phyloP scores from a whole-genome alignment of 371 early-diverging fungal genomes.

The Mortierella sp. region DNA sequence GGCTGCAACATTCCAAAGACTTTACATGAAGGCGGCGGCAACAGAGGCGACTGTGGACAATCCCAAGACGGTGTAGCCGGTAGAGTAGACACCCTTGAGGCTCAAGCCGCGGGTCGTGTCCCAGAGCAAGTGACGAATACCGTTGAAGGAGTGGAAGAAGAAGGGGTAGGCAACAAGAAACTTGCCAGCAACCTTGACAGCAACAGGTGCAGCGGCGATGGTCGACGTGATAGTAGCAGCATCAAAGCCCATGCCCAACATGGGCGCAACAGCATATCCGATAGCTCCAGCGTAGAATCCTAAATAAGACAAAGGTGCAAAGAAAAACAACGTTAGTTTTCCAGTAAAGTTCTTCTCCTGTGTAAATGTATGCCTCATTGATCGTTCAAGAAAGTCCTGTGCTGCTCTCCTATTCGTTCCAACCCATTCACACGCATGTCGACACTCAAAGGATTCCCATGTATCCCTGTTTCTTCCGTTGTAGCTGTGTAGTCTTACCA shows the following conservation, averaged over 20 bases:
- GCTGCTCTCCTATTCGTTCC: too few species aligned
- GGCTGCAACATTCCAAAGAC: too few species aligned
- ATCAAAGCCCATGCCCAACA: slow-evolving; percentile 70
- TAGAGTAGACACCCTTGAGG: slow-evolving; percentile 83
- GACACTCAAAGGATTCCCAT: too few species aligned
- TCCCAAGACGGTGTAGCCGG: slow-evolving; percentile 87
- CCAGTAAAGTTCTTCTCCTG: background rate
- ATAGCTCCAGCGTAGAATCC: slow-evolving; percentile 79
- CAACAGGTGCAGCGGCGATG: slow-evolving; percentile 67
- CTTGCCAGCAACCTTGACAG: slow-evolving; percentile 74
- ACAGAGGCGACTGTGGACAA: slow-evolving; percentile 60
- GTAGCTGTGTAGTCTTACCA: slow-evolving; percentile 66
- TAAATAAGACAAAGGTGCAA: slow-evolving; percentile 42
- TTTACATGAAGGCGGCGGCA: slow-evolving; percentile 50
- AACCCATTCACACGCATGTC: too few species aligned
- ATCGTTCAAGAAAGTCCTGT: background rate
- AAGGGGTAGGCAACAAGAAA: slow-evolving; percentile 77
- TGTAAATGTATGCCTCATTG: background rate
- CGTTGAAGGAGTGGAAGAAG: slow-evolving; percentile 90
- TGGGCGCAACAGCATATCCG: slow-evolving; percentile 71
- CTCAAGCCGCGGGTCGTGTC: slow-evolving; percentile 79
- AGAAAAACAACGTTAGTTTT: background rate
- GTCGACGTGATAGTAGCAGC: slow-evolving; percentile 71
- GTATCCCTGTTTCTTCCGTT: too few species aligned
- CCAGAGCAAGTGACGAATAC: slow-evolving; percentile 88